A percentile compares a stretch with the other conserved stretches of the same genome.
These are phyloP conservation scores for Rosa chinensis DNA, from an alignment of 306 rosid species.

Conservation along the genomic window DNA sequence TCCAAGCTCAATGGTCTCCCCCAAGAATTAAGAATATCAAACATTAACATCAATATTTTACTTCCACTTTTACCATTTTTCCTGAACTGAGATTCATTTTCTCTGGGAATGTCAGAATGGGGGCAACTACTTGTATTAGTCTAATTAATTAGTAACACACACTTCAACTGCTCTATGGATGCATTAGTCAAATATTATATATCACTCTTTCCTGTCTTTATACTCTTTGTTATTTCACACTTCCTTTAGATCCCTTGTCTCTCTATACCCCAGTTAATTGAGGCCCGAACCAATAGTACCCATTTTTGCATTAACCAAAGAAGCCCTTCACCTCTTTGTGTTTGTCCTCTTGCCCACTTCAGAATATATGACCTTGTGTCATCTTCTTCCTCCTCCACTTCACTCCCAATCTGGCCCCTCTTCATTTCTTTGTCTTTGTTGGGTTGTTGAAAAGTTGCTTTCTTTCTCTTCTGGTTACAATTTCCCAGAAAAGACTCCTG, in stretches of 20 bases:
- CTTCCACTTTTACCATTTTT: conserved; percentile 20
- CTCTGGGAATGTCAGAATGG: conserved; percentile 52
- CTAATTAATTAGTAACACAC: conserved; percentile 12
- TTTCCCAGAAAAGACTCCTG: conserved; percentile 25
- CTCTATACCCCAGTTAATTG: conserved; percentile 31
- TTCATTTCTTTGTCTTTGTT: conserved; percentile 32
- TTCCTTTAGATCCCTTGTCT: conserved; percentile 45
- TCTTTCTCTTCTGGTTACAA: conserved; percentile 23
- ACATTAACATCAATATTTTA: neutral
- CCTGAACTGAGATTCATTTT: neutral
- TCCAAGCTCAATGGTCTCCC: conserved; percentile 26
- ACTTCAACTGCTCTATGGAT: conserved; percentile 26
- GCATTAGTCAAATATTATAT: conserved; percentile 41
- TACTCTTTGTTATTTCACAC: conserved; percentile 47
- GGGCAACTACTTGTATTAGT: conserved; percentile 14
- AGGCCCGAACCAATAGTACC: conserved; percentile 39
- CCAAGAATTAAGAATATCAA: conserved; percentile 14
- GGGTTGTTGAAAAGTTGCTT: conserved; percentile 12
- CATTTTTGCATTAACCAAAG: conserved; percentile 29
- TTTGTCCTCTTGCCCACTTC: conserved; percentile 58
- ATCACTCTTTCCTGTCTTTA: conserved; percentile 50
- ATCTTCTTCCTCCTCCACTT: conserved; percentile 19
- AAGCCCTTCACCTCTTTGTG: conserved; percentile 32
- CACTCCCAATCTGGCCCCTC: conserved; percentile 22
- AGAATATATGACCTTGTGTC: conserved; percentile 59